Conservation (phyloP, 2,329 filamentous ascomycete species). For the Colletotrichum tofieldiae region DNA sequence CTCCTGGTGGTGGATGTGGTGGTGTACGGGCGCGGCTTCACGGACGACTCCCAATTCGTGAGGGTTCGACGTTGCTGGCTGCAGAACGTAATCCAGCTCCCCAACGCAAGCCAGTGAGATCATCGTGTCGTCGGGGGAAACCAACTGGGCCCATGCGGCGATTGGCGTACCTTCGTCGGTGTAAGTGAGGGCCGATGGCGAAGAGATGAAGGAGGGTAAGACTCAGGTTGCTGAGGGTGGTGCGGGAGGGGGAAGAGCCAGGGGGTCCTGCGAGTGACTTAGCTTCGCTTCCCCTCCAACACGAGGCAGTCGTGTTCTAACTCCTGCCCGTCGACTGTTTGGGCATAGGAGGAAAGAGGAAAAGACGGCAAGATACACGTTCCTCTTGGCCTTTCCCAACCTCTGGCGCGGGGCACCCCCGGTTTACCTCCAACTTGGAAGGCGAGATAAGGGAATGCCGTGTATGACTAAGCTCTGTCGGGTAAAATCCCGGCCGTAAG, state of each 20-base stretch:
- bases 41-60: conserved; percentile 36
- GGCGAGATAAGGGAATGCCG: neutral
- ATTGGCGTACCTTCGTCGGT: conserved; percentile 19
- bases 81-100: neutral
- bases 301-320: neutral
- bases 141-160: conserved; percentile 13
- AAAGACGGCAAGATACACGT: neutral
- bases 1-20: conserved; percentile 13
- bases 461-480: neutral
- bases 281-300: neutral
- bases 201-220: conserved; percentile 28
- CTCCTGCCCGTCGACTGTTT: neutral
- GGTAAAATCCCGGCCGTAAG: neutral
- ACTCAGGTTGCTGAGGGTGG: conserved; percentile 12
- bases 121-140: neutral
- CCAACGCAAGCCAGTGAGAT: conserved; percentile 13
- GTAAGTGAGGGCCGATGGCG: conserved; percentile 16
- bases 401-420: neutral
- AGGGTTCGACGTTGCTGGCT: neutral
- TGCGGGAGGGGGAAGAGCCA: conserved; percentile 9
- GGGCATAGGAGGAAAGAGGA: conserved; percentile 15
- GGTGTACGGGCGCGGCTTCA: conserved; percentile 31
- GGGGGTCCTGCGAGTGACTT: neutral
- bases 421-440: neutral
- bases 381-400: neutral